Evolutionary conservation across 2,329 filamentous ascomycete genomes (phyloP).

Genomic region (Thermoascus crustaceus): DNA sequence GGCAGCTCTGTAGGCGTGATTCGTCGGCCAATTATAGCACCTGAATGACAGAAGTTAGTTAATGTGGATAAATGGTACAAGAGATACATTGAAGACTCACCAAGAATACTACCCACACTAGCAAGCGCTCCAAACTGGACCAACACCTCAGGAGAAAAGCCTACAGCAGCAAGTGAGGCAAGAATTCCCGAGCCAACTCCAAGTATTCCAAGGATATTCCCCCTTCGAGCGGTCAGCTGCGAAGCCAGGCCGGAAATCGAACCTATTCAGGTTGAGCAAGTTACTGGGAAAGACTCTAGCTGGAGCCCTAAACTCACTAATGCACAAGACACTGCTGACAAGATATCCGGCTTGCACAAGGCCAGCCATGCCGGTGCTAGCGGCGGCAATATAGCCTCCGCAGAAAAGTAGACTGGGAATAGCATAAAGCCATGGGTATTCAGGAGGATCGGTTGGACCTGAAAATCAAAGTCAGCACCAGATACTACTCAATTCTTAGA

Average conservation of each 20-base stretch:
- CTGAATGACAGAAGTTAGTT: slow-evolving; percentile 22
- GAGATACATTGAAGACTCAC: slow-evolving; percentile 24
- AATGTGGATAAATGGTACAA: not conserved
- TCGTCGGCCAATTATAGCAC: slow-evolving; percentile 70
- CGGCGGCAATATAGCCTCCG: slow-evolving; percentile 71
- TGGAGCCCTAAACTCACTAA: slow-evolving; percentile 45
- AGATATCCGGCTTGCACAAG: slow-evolving; percentile 83
- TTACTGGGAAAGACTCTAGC: too few relatives aligned
- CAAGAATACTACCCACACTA: slow-evolving; percentile 58
- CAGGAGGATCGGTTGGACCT: slow-evolving; percentile 73
- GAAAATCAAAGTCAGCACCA: slow-evolving; percentile 18
- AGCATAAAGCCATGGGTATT: slow-evolving; percentile 82
- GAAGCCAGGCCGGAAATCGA: slow-evolving; percentile 76
- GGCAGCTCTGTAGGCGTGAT: slow-evolving; percentile 84
- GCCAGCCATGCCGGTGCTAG: slow-evolving; percentile 71
- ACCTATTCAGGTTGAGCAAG: slow-evolving; percentile 13
- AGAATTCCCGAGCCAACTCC: slow-evolving; percentile 77
- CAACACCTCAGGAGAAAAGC: slow-evolving; percentile 69
- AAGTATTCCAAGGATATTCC: slow-evolving; percentile 78
- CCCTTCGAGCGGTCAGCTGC: slow-evolving; percentile 72
- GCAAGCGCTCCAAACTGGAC: slow-evolving; percentile 73
- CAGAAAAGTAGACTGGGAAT: slow-evolving; percentile 70
- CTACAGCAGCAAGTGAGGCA: slow-evolving; percentile 71
- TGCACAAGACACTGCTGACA: slow-evolving; percentile 75
- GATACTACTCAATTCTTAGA: not conserved